Conservation (phyloP, 306 rosid genomes). For the Morella rubra region DNA sequence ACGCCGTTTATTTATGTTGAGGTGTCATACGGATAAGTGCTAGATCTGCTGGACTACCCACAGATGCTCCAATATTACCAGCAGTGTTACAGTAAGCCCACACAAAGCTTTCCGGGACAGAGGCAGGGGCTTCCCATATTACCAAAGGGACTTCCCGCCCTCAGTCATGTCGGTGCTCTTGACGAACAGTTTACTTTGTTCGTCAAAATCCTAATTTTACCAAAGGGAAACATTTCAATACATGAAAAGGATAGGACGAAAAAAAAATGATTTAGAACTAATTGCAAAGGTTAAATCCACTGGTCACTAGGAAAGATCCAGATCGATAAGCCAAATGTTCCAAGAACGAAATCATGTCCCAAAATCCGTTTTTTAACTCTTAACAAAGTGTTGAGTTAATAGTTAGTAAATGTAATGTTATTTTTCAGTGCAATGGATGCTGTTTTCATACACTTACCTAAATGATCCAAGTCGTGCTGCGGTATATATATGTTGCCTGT, state of each 20-base stretch:
- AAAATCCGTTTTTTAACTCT: too few relatives aligned
- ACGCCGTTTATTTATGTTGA: too few relatives aligned
- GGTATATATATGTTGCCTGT: slow-evolving; percentile 85
- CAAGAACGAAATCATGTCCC: slow-evolving; percentile 29
- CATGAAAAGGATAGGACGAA: neutral
- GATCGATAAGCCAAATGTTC: neutral
- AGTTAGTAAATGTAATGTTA: too few relatives aligned
- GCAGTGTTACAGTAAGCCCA: slow-evolving; percentile 64
- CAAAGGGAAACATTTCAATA: neutral
- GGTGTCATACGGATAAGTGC: slow-evolving; percentile 60
- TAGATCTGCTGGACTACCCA: slow-evolving; percentile 96
- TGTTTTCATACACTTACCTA: slow-evolving; percentile 48
- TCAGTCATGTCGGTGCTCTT: slow-evolving; percentile 81
- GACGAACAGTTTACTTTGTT: too few relatives aligned
- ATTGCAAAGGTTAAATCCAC: neutral
- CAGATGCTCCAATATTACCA: slow-evolving; percentile 91
- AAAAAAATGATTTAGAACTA: neutral
- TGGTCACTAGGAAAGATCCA: neutral
- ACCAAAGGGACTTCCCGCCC: too few relatives aligned
- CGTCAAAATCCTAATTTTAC: slow-evolving; percentile 63
- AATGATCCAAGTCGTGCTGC: slow-evolving; percentile 97
- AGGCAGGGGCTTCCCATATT: slow-evolving; percentile 95
- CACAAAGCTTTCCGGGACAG: slow-evolving; percentile 89
- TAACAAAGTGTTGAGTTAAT: too few relatives aligned
- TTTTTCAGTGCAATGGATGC: neutral